A percentile compares a stretch with the other conserved stretches of the same genome.
These are phyloP conservation scores for Apostasia ramifera DNA, from an alignment of 106 monocot genomes.

Conservation along the genomic window DNA sequence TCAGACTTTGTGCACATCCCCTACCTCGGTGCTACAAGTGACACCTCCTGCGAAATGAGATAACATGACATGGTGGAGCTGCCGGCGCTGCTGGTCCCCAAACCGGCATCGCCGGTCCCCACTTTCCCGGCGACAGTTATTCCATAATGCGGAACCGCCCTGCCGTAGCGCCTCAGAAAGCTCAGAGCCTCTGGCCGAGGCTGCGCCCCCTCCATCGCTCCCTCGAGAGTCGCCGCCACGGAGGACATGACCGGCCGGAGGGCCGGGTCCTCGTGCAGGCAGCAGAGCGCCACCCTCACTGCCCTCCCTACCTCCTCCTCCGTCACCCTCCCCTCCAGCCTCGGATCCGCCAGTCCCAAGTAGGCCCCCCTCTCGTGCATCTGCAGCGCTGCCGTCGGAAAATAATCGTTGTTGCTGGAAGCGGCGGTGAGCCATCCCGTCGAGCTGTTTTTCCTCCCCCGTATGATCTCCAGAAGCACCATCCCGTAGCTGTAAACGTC, in stretches of 20 bases:
- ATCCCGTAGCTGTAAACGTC: slow-evolving; percentile 97
- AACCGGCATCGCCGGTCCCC: no score
- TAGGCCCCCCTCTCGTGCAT: slow-evolving; percentile 65
- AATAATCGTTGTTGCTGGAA: slow-evolving; percentile 24
- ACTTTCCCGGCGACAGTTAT: no score
- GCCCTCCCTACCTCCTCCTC: slow-evolving; percentile 43
- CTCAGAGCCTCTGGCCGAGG: slow-evolving; percentile 46
- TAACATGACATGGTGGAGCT: no score
- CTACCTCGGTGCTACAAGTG: no score
- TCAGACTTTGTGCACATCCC: no score
- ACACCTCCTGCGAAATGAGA: no score
- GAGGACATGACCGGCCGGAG: slow-evolving; percentile 54
- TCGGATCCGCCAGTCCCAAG: slow-evolving; percentile 66
- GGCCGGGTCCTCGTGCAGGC: slow-evolving; percentile 71
- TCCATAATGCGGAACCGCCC: neutral
- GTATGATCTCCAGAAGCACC: slow-evolving; percentile 82
- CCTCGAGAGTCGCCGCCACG: slow-evolving; percentile 64
- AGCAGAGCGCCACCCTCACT: slow-evolving; percentile 52
- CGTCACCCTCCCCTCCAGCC: slow-evolving; percentile 58
- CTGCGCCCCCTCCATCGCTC: slow-evolving; percentile 21
- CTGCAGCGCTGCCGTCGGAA: slow-evolving; percentile 69
- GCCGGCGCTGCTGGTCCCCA: no score
- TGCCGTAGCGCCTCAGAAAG: slow-evolving; percentile 40
- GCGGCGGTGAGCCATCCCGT: neutral
- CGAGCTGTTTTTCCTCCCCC: slow-evolving; percentile 67